Conservation (phyloP, 768 basidiomycete genomes). For the Coprinopsis strossmayeri region DNA sequence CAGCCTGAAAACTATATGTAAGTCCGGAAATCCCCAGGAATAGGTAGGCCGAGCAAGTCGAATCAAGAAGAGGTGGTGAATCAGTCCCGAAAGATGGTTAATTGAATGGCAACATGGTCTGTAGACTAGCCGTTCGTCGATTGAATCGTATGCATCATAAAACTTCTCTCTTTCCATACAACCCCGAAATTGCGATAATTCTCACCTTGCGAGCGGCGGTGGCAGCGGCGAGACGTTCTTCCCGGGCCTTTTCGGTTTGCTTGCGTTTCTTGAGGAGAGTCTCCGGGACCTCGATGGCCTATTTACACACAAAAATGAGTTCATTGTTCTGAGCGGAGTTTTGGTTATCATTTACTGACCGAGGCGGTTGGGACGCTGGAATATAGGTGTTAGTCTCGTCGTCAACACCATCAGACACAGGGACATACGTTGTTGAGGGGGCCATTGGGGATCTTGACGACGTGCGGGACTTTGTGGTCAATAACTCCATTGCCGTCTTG, state of each 20-base stretch:
- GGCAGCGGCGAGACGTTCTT: constrained; percentile 85
- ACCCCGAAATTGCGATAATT: constrained; percentile 8
- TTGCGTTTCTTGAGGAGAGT: constrained; percentile 99
- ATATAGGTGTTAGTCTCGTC: constrained; percentile 8
- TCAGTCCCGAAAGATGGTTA: constrained; percentile 97
- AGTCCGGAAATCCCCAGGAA: constrained; percentile 10
- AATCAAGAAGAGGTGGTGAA: constrained; percentile 14
- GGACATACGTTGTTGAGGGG: constrained; percentile 50
- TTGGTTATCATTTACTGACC: constrained; percentile 32
- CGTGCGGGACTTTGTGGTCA: constrained; percentile 27
- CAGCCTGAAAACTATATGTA: constrained; percentile 44
- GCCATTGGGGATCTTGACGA: constrained; percentile 50
- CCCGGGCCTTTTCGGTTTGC: constrained; percentile 93
- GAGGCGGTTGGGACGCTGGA: constrained; percentile 51
- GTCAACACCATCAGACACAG: not conserved
- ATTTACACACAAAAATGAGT: constrained; percentile 17
- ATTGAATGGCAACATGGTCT: constrained; percentile 65
- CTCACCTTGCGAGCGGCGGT: constrained; percentile 85
- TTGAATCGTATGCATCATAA: constrained; percentile 81
- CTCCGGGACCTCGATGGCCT: constrained; percentile 97
- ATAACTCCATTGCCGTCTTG: constrained; percentile 17
- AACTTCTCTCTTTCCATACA: constrained; percentile 1
- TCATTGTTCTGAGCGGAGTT: constrained; percentile 10
- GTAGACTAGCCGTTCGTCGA: constrained; percentile 74
- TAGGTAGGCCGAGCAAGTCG: not conserved